These are phyloP conservation scores for Termitomyces heimii DNA, from an alignment of 768 basidiomycete species.

Conservation along the genomic window DNA sequence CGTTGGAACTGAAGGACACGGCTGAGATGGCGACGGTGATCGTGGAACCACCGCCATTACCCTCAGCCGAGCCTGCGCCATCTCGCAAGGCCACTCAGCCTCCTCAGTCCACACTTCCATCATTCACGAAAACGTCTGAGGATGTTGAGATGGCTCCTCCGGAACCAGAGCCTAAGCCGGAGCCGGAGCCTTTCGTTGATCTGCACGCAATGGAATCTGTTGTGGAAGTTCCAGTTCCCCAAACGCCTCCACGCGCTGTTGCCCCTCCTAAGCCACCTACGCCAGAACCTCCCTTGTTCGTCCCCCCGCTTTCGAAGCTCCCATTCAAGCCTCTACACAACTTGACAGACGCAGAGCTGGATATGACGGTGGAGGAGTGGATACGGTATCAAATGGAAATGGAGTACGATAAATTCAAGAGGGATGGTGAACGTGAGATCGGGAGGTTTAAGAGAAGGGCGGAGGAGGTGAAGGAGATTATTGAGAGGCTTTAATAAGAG, in stretches of 20 bases:
- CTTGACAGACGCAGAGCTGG: conserved; percentile 60
- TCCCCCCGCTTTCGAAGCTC: conserved; percentile 39
- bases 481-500: conserved; percentile 25
- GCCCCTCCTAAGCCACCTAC: conserved; percentile 5
- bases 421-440: conserved; percentile 40
- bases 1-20: neutral
- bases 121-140: neutral
- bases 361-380: conserved; percentile 83
- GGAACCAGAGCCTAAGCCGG: conserved; percentile 4
- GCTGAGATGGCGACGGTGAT: neutral
- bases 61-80: neutral
- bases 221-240: neutral
- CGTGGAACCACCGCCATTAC: neutral
- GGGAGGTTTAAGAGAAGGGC: conserved; percentile 33
- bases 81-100: neutral
- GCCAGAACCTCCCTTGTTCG: conserved; percentile 3
- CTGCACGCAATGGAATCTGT: neutral
- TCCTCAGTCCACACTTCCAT: neutral
- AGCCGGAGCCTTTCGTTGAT: neutral
- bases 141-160: conserved; percentile 25
- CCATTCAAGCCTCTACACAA: conserved; percentile 36
- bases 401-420: conserved; percentile 51
- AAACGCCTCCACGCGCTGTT: conserved; percentile 8
- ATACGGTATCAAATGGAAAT: conserved; percentile 69
- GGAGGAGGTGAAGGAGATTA: conserved; percentile 34